Evolutionary conservation across 495 filamentous ascomycete species (phyloP).

Genomic region (Achaetomiella virescens): DNA sequence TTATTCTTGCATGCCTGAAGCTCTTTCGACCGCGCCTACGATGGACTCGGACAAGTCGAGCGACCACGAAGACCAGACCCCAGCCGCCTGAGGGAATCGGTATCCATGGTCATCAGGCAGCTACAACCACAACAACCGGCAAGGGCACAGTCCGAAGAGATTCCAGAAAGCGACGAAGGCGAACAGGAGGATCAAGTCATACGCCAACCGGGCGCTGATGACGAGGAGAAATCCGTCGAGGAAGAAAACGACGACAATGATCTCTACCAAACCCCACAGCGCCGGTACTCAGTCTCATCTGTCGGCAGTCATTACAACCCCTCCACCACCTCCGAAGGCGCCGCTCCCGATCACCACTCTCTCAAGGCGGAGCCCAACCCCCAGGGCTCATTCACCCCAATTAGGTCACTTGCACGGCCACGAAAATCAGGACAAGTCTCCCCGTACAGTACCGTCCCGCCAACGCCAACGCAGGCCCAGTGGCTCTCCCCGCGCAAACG

Average conservation of each 20-base stretch:
- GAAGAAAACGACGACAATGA: neutral
- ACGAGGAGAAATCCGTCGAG: neutral
- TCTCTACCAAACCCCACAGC: neutral
- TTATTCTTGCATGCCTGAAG: too few relatives aligned
- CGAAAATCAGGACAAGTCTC: neutral
- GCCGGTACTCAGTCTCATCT: neutral
- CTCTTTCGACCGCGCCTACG: too few relatives aligned
- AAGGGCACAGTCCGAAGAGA: neutral
- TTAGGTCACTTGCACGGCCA: neutral
- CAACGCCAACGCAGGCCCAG: neutral
- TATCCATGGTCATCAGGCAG: conserved; percentile 12
- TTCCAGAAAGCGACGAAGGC: conserved; percentile 14
- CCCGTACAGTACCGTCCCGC: conserved; percentile 10
- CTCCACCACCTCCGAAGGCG: conserved; percentile 1
- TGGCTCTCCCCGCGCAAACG: conserved; percentile 9
- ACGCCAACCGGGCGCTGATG: neutral
- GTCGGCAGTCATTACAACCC: conserved; percentile 6
- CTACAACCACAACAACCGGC: neutral
- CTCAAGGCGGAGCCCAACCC: neutral
- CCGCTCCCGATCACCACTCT: neutral
- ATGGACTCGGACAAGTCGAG: conserved; percentile 10
- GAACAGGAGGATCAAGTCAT: neutral
- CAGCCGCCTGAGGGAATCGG: neutral
- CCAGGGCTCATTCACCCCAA: neutral
- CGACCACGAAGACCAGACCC: neutral